Base-by-base conservation (phyloP, 2,329 filamentous ascomycete genomes). In the Rugonectria rugulosa region DNA sequence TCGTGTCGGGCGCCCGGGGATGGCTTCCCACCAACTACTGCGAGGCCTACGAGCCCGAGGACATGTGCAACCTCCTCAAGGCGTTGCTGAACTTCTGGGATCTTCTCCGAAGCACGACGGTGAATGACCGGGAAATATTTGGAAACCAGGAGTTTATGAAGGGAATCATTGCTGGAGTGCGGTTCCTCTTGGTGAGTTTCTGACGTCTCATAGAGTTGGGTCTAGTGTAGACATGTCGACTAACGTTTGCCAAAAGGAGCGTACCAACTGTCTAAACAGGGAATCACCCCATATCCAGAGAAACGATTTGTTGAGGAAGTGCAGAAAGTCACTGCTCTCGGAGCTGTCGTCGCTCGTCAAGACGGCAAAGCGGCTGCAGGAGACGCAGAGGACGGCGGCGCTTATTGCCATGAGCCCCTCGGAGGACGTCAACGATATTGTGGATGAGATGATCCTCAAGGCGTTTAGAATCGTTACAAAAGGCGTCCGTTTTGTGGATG, bases 11-110 rank as follows among this genome's bases (percentile, higher is more conserved):
- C 21, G 89, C 90, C 45, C 85, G 95, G 64, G 95, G 95, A 60
- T 99, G 95, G 95, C 79, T 99, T 57, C 95, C 95, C 3, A 99
- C 95, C 8, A 99, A 99, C 74, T 99, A 98, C 73, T 99, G 95
- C 78, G 93, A 97, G 71, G 84, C 91, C 9, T 99, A 97, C 72
- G 91, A 97, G 63, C 92, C 94, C 40, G 86, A 92, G 19, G 88
- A 92, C 61, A 93, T 98, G 81, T 86, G 88, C 50, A 92, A 87
- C 60, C 81, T 99, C 19, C 80, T 99, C 29, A 92, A 91, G 66
- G 92, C 93, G 1, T 79, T 97, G 57, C 86, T 95, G 12, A 91
- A 95, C 70, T 92, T 98, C 59, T 97, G 93, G 93, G 93, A 97
- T 71, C 78, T 96, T 47, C 83, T 97, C 64, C 84, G 90, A 67